Percentiles rank a stretch among this genome's conserved stretches.
These are phyloP conservation scores for Zangia roseola DNA, from an alignment of 768 basidiomycete species.

Conservation along the genomic window DNA sequence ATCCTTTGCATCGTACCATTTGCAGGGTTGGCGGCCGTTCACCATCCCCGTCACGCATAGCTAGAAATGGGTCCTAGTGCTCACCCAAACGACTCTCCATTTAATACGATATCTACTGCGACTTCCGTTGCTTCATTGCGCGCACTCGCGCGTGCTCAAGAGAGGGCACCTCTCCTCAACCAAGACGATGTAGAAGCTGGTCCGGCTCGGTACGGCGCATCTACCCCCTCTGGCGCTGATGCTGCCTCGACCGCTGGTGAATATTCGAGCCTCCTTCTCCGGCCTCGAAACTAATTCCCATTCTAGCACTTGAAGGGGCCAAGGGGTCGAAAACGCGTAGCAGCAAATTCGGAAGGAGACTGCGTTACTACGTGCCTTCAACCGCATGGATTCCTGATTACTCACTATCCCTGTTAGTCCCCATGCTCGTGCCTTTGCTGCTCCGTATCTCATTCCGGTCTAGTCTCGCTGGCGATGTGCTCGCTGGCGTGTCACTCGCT, in stretches of 20 bases:
- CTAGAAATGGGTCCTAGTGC: slow-evolving; percentile 13
- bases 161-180: slow-evolving; percentile 24
- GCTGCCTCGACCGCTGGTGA: slow-evolving; percentile 20
- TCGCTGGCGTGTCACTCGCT: slow-evolving; percentile 84
- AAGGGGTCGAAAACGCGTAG: slow-evolving; percentile 19
- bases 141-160: slow-evolving; percentile 21
- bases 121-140: slow-evolving; percentile 29
- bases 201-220: slow-evolving; percentile 18
- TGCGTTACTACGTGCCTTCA: slow-evolving; percentile 78
- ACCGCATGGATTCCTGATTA: slow-evolving; percentile 80
- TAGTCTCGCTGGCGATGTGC: slow-evolving; percentile 67
- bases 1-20: no score
- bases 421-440: not conserved
- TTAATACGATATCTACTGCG: slow-evolving; percentile 25
- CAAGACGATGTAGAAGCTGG: slow-evolving; percentile 28
- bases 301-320: slow-evolving; percentile 8
- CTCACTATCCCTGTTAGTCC: slow-evolving; percentile 58
- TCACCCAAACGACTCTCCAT: slow-evolving; percentile 6
- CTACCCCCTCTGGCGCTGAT: slow-evolving; percentile 13
- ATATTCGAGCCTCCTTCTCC: not conserved
- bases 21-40: no score
- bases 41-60: no score
- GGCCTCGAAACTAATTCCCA: not conserved
- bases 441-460: not conserved
- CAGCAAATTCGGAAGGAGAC: slow-evolving; percentile 43